These are phyloP conservation scores for Trametes cubensis DNA, from an alignment of 768 basidiomycete species.

Conservation along the genomic window DNA sequence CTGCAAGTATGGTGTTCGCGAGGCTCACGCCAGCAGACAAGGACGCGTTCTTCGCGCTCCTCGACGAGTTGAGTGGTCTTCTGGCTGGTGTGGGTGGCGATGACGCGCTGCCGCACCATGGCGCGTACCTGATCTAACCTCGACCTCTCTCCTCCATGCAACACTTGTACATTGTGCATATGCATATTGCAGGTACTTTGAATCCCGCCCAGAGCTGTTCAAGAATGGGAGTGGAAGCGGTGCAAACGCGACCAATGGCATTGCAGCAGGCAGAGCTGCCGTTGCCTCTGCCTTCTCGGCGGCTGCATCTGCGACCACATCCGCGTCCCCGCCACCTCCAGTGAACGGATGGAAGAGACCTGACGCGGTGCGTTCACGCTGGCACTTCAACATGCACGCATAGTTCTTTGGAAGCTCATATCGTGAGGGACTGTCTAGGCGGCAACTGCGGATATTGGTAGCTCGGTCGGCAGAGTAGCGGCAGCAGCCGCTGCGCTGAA, in stretches of 20 bases:
- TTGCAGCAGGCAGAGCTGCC: conserved; percentile 14
- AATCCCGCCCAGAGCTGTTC: conserved; percentile 68
- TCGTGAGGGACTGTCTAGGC: no score
- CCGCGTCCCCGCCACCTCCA: conserved; percentile 8
- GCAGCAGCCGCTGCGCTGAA: conserved; percentile 54
- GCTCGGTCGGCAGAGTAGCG: conserved; percentile 56
- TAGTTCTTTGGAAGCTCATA: neutral
- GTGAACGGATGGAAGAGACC: conserved; percentile 23
- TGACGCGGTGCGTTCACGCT: conserved; percentile 37
- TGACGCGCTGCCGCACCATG: neutral
- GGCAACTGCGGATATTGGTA: conserved; percentile 41
- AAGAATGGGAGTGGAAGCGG: conserved; percentile 19
- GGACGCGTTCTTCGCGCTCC: conserved; percentile 76
- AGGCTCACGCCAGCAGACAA: conserved; percentile 70
- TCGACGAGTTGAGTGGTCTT: conserved; percentile 65
- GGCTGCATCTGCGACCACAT: neutral
- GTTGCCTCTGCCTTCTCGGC: conserved; percentile 26
- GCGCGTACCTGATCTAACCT: conserved; percentile 4
- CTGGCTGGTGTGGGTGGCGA: neutral
- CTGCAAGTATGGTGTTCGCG: conserved; percentile 66
- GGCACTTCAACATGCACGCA: no score
- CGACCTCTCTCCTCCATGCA: neutral
- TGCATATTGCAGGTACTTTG: conserved; percentile 62
- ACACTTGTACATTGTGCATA: no score
- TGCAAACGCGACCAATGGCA: conserved; percentile 1